Percentiles rank a stretch among this genome's conserved stretches.
These are phyloP conservation scores for Tolypocladium guangdongense DNA, from an alignment of 2,329 filamentous ascomycete genomes.

Conservation along the genomic window DNA sequence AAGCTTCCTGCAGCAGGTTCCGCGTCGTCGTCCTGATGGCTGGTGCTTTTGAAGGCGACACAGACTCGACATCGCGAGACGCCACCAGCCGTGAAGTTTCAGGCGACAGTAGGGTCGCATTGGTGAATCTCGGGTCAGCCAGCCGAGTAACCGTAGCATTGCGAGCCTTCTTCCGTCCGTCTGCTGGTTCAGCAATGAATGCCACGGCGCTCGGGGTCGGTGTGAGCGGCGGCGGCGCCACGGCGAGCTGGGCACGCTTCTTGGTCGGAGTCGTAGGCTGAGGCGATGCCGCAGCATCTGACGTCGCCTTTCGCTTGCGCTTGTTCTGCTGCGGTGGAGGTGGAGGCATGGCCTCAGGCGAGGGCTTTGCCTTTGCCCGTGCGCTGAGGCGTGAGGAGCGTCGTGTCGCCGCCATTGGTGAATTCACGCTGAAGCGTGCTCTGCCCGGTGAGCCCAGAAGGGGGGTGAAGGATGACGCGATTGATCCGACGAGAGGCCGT, in stretches of 20 bases:
- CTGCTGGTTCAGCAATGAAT: constrained; percentile 23
- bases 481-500: neutral
- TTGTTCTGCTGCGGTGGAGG: constrained; percentile 10
- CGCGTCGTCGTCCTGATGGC: constrained; percentile 45
- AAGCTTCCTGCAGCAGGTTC: constrained; percentile 64
- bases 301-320: constrained; percentile 24
- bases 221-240: constrained; percentile 27
- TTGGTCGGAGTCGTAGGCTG: constrained; percentile 19
- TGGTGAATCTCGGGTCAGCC: constrained; percentile 53
- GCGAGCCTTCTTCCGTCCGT: constrained; percentile 25
- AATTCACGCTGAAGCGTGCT: neutral
- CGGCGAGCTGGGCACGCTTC: constrained; percentile 15
- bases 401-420: constrained; percentile 21
- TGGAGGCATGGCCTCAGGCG: constrained; percentile 8
- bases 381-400: constrained; percentile 30
- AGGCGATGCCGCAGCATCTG: constrained; percentile 9
- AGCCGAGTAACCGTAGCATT: constrained; percentile 38
- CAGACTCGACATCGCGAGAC: constrained; percentile 31
- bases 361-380: constrained; percentile 8
- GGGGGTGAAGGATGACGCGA: neutral
- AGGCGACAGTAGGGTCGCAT: constrained; percentile 62
- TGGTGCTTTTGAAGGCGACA: constrained; percentile 32
- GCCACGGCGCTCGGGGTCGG: constrained; percentile 34
- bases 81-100: constrained; percentile 53
- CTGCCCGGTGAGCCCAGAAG: neutral